A percentile compares a stretch with the other conserved stretches of the same genome.
phyloP scores from a whole-genome alignment of 1,284 basidiomycete genomes.

The Malassezia equina region DNA sequence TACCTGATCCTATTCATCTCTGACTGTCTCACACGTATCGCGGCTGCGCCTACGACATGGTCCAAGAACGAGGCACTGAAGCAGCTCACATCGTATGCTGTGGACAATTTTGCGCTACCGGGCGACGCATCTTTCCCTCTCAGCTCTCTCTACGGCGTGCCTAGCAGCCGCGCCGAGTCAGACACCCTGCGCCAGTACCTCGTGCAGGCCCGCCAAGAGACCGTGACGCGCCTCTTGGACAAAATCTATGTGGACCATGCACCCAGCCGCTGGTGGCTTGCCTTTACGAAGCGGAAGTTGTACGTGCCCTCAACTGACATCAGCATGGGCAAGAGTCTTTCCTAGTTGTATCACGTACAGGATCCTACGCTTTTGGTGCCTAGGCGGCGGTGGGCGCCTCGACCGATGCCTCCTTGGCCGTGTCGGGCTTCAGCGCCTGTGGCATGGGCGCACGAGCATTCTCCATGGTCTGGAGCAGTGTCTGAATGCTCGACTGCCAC shows the following conservation, averaged over 20 bases:
- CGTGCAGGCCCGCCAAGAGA: conserved; percentile 81
- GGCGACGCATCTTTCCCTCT: conserved; percentile 91
- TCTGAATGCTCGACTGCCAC: conserved; percentile 37
- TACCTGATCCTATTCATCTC: conserved; percentile 96
- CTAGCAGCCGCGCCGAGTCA: conserved; percentile 69
- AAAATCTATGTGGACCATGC: conserved; percentile 75
- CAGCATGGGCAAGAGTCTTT: conserved; percentile 44
- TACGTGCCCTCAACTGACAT: conserved; percentile 15
- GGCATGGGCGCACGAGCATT: conserved; percentile 2
- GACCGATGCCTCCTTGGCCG: background rate
- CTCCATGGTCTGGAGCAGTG: conserved; percentile 28
- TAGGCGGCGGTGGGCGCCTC: background rate
- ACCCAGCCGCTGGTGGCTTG: conserved; percentile 99
- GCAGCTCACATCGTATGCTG: conserved; percentile 72
- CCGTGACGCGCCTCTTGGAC: conserved; percentile 74
- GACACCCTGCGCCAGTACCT: conserved; percentile 84
- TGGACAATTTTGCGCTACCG: conserved; percentile 82
- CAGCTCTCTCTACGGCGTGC: conserved; percentile 80
- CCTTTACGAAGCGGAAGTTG: conserved; percentile 59
- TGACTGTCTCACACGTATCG: conserved; percentile 67
- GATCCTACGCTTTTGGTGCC: background rate
- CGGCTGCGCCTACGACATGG: conserved; percentile 36
- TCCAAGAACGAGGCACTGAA: conserved; percentile 69
- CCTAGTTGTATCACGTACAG: background rate
- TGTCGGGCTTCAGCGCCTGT: background rate